Evolutionary conservation across 129 eudicot species (phyloP), one percentile per base, ranked within the genome.

Genomic region (Erigeron canadensis): DNA sequence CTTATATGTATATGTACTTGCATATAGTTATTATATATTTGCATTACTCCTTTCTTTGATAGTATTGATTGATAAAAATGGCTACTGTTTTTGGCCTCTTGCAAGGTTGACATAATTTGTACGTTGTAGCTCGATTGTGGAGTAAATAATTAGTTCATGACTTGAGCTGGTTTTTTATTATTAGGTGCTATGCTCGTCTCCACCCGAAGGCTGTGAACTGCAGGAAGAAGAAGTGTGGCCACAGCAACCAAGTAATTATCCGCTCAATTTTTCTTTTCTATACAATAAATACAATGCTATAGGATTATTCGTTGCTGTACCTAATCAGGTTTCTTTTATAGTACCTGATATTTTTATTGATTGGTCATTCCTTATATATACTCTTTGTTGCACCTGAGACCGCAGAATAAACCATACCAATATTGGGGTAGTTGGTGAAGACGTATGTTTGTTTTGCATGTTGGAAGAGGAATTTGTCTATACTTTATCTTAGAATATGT

Each of bases 181-280:
- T 6, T 63, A 54, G 65, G 55, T 71, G 75, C 10, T 74, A 74
- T 74, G 78, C 78, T 18, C 71, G 78, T 2, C 18, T 74, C 23
- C 71, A 63, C 41, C 71, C 71, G 5, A 63, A 64, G 63, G 78
- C 71, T 17, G 71, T 74, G 19, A 74, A 63, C 78, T 74, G 78
- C 71, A 21, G 71, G 40, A 59, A 55, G 56, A 67, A 56, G 66
- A 65, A 65, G 40, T n/a, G n/a, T n/a, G 68, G 74, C 10, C 74
- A 54, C 67, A 76, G 62, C 59, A 76, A 56, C 65, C 78, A 63
- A 28, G 71, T 74, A 38, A 37, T 23, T 6, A 6, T 7, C 1
- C 5, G 7, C 4, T 54, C 19, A 59, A 5, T 11, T 23, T 58
- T 23, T 10, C 1, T 2, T 23, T 23, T 11, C 0, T 59, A 12